Evolutionary conservation across 2,329 filamentous ascomycete species (phyloP).

Genomic region (Penicillium sclerotigenum): DNA sequence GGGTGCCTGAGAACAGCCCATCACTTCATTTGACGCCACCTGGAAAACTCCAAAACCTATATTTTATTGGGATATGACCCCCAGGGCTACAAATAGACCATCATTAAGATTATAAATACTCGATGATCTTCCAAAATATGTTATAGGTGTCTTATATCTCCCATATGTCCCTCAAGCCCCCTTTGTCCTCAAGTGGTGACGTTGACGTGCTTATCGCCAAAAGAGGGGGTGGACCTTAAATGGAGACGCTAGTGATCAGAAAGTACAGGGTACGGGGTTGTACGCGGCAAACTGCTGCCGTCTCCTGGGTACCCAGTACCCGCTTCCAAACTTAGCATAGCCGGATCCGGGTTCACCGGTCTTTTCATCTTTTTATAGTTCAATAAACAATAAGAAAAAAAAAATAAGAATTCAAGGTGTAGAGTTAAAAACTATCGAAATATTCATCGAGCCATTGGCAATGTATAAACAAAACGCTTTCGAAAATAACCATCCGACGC

Average conservation of each 20-base stretch:
- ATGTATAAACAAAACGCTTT: conserved; percentile 21
- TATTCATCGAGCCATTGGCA: background rate
- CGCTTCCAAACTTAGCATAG: conserved; percentile 7
- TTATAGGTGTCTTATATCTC: background rate
- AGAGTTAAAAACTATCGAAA: background rate
- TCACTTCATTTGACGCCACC: conserved; percentile 20
- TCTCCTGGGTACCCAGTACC: conserved; percentile 9
- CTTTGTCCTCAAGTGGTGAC: conserved; percentile 15
- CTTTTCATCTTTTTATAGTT: background rate
- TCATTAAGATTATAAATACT: background rate
- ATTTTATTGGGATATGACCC: background rate
- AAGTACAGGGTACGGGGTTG: conserved; percentile 11
- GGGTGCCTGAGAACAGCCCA: conserved; percentile 15
- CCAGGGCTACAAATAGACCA: background rate
- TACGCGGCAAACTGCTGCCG: conserved; percentile 1
- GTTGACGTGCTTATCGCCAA: conserved; percentile 25
- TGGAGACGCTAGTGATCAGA: conserved; percentile 5
- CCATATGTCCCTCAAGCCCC: background rate
- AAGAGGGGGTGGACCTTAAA: conserved; percentile 26
- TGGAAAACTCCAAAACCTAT: background rate
- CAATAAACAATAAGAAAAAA: background rate
- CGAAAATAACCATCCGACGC: conserved; percentile 12
- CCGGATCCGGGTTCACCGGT: conserved; percentile 4
- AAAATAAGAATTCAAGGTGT: background rate
- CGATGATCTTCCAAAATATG: background rate